A percentile compares a stretch with the other conserved stretches of the same genome.
Evolutionary conservation across 2,329 filamentous ascomycete species (phyloP).

Genomic region (Cordyceps fumosorosea): DNA sequence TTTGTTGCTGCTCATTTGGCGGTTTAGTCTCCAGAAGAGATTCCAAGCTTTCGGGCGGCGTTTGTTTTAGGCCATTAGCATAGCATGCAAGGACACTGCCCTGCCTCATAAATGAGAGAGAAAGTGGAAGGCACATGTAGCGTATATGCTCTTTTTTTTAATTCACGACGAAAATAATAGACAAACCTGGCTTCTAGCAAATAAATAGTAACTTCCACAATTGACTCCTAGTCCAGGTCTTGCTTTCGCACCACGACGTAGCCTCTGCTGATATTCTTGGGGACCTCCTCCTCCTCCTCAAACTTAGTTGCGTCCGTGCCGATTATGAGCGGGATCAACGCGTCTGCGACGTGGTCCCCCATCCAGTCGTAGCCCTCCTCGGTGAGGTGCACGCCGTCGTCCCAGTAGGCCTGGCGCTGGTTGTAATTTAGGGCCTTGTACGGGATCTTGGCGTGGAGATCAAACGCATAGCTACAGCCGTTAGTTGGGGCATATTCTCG

Average conservation of each 20-base stretch:
- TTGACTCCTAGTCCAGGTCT: conserved; percentile 41
- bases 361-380: conserved; percentile 55
- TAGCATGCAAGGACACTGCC: conserved; percentile 1
- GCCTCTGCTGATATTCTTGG: conserved; percentile 40
- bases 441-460: conserved; percentile 48
- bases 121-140: neutral
- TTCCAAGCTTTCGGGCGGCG: neutral
- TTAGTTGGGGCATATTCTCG: neutral
- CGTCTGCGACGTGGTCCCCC: conserved; percentile 49
- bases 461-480: conserved; percentile 37
- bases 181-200: neutral
- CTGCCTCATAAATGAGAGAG: neutral
- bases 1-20: conserved; percentile 51
- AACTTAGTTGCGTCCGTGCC: conserved; percentile 7
- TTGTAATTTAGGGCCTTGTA: conserved; percentile 42
- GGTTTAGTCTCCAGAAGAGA: conserved; percentile 21
- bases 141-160: neutral
- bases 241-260: conserved; percentile 48
- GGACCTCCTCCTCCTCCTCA: conserved; percentile 45
- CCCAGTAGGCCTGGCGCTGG: conserved; percentile 47
- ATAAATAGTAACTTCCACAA: neutral
- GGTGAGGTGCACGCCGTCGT: conserved; percentile 55
- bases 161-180: neutral
- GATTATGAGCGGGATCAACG: conserved; percentile 40
- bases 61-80: conserved; percentile 2